Conservation (phyloP, 495 filamentous ascomycete species). For the Penicillium malachiteum region DNA sequence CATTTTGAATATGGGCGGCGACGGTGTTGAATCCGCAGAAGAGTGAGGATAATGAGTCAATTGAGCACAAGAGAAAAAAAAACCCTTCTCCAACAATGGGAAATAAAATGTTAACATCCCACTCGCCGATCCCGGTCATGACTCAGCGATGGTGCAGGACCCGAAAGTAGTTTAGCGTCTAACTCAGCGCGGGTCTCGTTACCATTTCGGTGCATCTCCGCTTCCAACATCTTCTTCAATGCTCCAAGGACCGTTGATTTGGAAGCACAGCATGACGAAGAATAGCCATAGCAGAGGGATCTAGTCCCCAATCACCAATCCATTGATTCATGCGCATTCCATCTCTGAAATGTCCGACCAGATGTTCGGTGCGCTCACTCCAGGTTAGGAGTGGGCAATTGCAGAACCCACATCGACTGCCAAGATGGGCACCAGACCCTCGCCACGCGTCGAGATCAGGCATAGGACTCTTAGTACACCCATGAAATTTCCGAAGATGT, state of each 20-base stretch:
- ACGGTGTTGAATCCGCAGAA: constrained; percentile 35
- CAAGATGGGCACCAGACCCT: constrained; percentile 53
- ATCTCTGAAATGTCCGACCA: constrained; percentile 67
- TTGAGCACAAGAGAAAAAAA: constrained; percentile 2
- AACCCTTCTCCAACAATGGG: not conserved
- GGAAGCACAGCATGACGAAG: constrained; percentile 63
- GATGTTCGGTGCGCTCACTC: constrained; percentile 61
- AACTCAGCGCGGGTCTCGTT: not conserved
- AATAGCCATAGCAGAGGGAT: constrained; percentile 53
- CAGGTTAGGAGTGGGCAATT: constrained; percentile 59
- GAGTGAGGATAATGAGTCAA: not conserved
- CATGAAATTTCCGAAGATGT: constrained; percentile 76
- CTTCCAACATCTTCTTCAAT: not conserved
- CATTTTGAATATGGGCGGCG: constrained; percentile 29
- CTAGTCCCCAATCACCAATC: constrained; percentile 73
- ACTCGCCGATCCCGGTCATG: constrained; percentile 9
- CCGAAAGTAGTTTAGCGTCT: not conserved
- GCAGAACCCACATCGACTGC: constrained; percentile 74
- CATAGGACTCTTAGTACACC: constrained; percentile 56
- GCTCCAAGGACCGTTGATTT: constrained; percentile 20
- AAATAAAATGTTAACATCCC: not conserved
- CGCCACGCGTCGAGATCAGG: constrained; percentile 71
- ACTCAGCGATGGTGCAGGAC: not conserved
- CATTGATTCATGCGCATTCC: constrained; percentile 68
- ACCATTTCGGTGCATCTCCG: not conserved